Conservation (phyloP, 2,329 filamentous ascomycete species). For the Mollisia scopiformis region DNA sequence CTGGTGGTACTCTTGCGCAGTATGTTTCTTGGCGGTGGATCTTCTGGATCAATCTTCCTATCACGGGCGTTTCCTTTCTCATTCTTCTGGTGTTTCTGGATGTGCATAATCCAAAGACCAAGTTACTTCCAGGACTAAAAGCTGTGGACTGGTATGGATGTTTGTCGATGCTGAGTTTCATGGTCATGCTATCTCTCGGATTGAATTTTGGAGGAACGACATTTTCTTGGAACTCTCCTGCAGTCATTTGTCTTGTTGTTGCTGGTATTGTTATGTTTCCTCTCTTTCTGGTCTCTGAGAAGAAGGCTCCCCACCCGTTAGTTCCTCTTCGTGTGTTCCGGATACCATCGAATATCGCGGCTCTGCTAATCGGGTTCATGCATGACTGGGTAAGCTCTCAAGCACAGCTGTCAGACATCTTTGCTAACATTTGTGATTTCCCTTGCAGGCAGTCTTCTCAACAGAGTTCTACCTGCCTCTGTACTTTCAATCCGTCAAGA, state of each 20-base stretch:
- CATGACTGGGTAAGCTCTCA: constrained; percentile 45
- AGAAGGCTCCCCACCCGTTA: constrained; percentile 71
- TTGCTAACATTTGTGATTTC: constrained; percentile 53
- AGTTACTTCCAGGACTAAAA: constrained; percentile 58
- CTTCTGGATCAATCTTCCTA: constrained; percentile 57
- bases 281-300: constrained; percentile 70
- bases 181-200: constrained; percentile 81
- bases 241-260: constrained; percentile 75
- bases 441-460: constrained; percentile 6
- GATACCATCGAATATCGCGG: constrained; percentile 64
- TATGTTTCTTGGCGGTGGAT: constrained; percentile 63
- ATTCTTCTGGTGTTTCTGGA: constrained; percentile 54
- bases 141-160: constrained; percentile 62
- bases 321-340: constrained; percentile 75
- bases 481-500: constrained; percentile 68
- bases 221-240: constrained; percentile 73
- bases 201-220: constrained; percentile 78
- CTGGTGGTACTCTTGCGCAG: constrained; percentile 64
- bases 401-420: neutral
- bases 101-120: constrained; percentile 57
- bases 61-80: neutral
- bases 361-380: constrained; percentile 69
- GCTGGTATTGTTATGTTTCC: constrained; percentile 67
- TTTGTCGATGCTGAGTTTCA: constrained; percentile 67
- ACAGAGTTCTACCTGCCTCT: constrained; percentile 42